Conservation (phyloP, 2,329 filamentous ascomycete genomes). For the Colletotrichum sp. region DNA sequence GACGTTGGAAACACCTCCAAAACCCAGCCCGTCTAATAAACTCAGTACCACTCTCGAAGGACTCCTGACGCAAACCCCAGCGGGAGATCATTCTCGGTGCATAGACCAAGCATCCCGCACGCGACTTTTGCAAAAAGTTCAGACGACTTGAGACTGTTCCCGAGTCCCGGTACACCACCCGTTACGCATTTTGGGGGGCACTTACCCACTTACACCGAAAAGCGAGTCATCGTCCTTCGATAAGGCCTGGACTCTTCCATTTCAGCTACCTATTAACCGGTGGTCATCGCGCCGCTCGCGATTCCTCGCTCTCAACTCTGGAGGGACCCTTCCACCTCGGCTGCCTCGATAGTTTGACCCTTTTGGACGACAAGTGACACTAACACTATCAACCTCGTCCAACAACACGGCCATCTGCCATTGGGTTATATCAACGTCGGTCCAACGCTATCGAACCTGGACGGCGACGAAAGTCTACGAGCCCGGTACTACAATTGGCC, state of each 20-base stretch:
- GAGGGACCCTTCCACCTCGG: neutral
- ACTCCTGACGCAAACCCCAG: conserved; percentile 18
- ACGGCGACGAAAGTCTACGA: neutral
- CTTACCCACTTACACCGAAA: neutral
- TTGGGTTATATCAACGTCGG: neutral
- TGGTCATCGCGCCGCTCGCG: neutral
- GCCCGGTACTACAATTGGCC: neutral
- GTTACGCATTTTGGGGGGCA: conserved; percentile 3
- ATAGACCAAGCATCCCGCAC: neutral
- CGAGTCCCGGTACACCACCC: conserved; percentile 12
- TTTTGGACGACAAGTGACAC: neutral
- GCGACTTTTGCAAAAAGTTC: neutral
- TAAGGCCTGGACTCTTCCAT: neutral
- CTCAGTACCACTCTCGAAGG: conserved; percentile 1
- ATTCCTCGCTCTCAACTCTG: neutral
- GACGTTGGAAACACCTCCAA: neutral
- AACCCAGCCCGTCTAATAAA: neutral
- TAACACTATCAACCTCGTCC: neutral
- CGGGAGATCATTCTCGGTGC: conserved; percentile 12
- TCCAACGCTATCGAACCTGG: neutral
- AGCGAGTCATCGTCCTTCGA: neutral
- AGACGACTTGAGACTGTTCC: conserved; percentile 21
- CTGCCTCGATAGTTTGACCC: neutral
- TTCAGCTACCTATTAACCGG: neutral
- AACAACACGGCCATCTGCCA: neutral